Percentiles rank a stretch among this genome's conserved stretches.
Conservation (phyloP, 176 grass and related monocot species). For the Oropetium thomaeum region DNA sequence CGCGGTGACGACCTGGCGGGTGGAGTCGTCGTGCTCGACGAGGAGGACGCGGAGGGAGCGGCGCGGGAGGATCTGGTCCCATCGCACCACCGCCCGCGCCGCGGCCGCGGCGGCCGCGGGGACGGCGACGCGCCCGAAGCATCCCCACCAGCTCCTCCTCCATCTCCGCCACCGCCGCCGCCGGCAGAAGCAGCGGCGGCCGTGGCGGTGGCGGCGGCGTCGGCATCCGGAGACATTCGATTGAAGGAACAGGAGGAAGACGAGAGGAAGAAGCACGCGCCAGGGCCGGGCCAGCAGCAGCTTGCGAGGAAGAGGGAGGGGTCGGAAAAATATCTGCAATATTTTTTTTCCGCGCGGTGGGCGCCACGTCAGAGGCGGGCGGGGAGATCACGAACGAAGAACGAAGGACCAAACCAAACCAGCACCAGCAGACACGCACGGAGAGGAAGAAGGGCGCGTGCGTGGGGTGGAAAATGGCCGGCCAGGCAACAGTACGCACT, state of each 20-base stretch:
- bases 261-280: too few relatives aligned
- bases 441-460: background rate
- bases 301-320: too few relatives aligned
- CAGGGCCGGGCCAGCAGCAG: too few relatives aligned
- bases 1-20: conserved; percentile 85
- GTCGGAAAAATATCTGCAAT: conserved; percentile 43
- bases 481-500: background rate
- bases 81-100: conserved; percentile 41
- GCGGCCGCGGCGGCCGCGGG: background rate
- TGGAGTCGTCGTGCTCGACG: conserved; percentile 95
- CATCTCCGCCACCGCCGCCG: background rate
- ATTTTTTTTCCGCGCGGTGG: background rate
- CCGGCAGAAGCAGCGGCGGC: background rate
- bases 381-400: background rate
- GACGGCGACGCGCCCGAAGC: conserved; percentile 40
- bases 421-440: background rate
- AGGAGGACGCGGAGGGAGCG: conserved; percentile 80
- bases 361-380: conserved; percentile 39
- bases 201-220: conserved; percentile 18
- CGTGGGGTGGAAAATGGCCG: conserved; percentile 5
- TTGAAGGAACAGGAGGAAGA: background rate
- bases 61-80: conserved; percentile 82
- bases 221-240: conserved; percentile 55
- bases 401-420: background rate
- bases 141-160: background rate